Evolutionary conservation across 2,329 filamentous ascomycete genomes (phyloP).

Genomic region (Pseudogymnoascus sp.): DNA sequence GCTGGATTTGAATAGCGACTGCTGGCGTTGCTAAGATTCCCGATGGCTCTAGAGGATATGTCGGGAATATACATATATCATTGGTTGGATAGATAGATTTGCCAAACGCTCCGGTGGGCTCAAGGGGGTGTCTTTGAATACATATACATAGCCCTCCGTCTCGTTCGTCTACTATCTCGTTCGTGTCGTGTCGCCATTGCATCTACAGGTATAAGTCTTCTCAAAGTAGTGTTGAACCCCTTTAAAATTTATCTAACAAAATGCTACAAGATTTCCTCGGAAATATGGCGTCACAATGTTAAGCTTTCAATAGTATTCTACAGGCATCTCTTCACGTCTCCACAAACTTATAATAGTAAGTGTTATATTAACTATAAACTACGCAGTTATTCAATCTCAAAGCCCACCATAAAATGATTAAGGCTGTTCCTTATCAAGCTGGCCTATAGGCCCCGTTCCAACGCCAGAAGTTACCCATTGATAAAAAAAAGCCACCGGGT

Average conservation of each 20-base stretch:
- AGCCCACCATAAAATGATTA: not conserved
- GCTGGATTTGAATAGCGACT: not conserved
- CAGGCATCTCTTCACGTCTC: not conserved
- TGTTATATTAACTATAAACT: constrained; percentile 10
- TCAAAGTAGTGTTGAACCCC: not conserved
- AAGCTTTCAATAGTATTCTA: too few species aligned
- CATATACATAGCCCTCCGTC: not conserved
- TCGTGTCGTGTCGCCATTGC: not conserved
- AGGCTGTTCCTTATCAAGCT: not conserved
- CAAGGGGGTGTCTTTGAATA: not conserved
- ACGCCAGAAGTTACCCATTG: not conserved
- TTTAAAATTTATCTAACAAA: not conserved
- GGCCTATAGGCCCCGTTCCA: not conserved
- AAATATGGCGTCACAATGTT: not conserved
- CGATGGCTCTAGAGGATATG: not conserved
- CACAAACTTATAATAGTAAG: not conserved
- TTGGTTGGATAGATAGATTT: not conserved
- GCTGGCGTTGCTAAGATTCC: constrained; percentile 6
- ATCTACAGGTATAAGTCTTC: too few species aligned
- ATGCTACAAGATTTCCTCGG: too few species aligned
- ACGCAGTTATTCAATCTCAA: not conserved
- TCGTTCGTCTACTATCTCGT: not conserved
- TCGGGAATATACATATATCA: not conserved
- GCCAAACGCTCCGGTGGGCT: constrained; percentile 2
- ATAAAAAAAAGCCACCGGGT: not conserved